A percentile compares a stretch with the other conserved stretches of the same genome.
phyloP scores from a whole-genome alignment of 305 asterid genomes.

The Fraxinus nigra region DNA sequence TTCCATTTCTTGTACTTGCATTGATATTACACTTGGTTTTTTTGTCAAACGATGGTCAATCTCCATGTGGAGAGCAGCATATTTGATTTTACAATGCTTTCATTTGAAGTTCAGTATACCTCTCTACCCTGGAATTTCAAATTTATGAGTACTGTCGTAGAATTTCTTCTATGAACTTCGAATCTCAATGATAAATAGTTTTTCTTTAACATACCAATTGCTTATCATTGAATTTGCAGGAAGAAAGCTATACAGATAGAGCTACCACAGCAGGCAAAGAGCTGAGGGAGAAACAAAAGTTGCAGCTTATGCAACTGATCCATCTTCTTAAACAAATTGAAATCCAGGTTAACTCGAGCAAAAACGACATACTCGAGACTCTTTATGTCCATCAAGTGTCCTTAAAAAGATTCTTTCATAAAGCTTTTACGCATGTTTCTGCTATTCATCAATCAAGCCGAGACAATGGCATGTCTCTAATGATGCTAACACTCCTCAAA shows the following conservation, averaged over 20 bases:
- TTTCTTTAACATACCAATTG: not conserved
- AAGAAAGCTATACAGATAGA: conserved; percentile 37
- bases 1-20: not conserved
- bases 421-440: conserved; percentile 48
- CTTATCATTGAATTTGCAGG: conserved; percentile 35
- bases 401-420: conserved; percentile 44
- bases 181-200: not conserved
- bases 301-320: conserved; percentile 54
- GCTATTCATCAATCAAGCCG: conserved; percentile 43
- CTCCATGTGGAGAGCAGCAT: not conserved
- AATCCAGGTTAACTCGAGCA: conserved; percentile 63
- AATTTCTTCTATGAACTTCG: not conserved
- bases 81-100: not conserved
- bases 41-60: conserved; percentile 7
- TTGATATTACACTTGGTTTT: not conserved
- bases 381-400: conserved; percentile 45
- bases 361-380: conserved; percentile 49
- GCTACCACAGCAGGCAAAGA: conserved; percentile 57
- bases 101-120: not conserved
- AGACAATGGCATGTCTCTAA: conserved; percentile 32
- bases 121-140: not conserved
- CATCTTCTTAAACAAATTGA: conserved; percentile 57
- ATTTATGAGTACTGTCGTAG: not conserved
- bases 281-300: conserved; percentile 53
- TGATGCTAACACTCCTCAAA: conserved; percentile 54